Evolutionary conservation across 169 alveolate genomes (phyloP).

Genomic region (Cryptosporidium baileyi): DNA sequence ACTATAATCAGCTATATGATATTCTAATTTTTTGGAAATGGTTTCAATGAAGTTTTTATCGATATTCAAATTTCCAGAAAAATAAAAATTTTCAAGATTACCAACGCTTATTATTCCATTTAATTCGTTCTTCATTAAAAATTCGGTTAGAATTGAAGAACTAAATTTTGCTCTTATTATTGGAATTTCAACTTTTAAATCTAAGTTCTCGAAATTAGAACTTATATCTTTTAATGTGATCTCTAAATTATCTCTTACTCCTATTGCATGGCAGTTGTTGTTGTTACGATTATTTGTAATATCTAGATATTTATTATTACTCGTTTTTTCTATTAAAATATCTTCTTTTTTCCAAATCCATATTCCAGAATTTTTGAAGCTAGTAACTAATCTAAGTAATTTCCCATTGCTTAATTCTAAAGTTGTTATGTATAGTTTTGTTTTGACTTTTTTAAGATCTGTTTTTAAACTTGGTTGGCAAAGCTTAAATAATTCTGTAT

Average conservation of each 20-base stretch:
- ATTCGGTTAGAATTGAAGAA: not conserved
- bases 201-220: not conserved
- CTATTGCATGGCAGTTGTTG: not conserved
- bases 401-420: conserved; percentile 1
- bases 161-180: not conserved
- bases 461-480: not conserved
- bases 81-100: not conserved
- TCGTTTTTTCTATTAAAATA: too few species aligned
- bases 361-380: not conserved
- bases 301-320: too few species aligned
- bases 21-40: too few species aligned
- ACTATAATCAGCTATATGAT: too few species aligned
- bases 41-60: too few species aligned
- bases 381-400: not conserved
- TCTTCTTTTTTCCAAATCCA: too few species aligned
- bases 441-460: not conserved
- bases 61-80: too few species aligned
- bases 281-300: too few species aligned
- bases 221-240: not conserved
- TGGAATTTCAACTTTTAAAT: conserved; percentile 33
- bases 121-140: not conserved
- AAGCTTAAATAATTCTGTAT: not conserved
- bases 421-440: not conserved
- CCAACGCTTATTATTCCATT: conserved; percentile 48
- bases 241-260: not conserved